A percentile compares a stretch with the other conserved stretches of the same genome.
phyloP scores from a whole-genome alignment of 2,329 filamentous ascomycete species.

The Cercospora zeina region DNA sequence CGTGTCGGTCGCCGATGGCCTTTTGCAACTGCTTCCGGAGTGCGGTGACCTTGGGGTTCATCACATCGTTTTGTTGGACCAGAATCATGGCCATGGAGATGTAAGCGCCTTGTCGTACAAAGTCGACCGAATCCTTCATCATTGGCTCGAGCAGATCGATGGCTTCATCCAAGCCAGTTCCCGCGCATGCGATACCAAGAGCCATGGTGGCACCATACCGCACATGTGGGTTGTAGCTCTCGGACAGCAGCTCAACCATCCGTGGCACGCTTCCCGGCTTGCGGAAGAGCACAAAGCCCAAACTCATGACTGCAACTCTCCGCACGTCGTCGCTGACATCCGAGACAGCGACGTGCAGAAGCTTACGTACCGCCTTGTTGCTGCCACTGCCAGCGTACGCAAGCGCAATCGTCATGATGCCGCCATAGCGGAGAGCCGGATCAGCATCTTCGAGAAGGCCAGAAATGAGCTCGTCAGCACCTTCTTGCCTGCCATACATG shows the following conservation, averaged over 20 bases:
- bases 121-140: conserved; percentile 99
- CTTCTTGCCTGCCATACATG: conserved; percentile 96
- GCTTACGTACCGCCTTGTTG: conserved; percentile 96
- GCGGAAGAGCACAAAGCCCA: conserved; percentile 97
- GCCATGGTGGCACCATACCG: conserved; percentile 98
- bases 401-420: conserved; percentile 97
- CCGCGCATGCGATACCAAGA: conserved; percentile 94
- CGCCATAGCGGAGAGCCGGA: conserved; percentile 89
- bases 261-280: conserved; percentile 96
- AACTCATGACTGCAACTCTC: conserved; percentile 91
- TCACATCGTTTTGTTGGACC: conserved; percentile 97
- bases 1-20: conserved; percentile 89
- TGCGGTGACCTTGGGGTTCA: conserved; percentile 92
- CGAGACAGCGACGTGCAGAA: conserved; percentile 93
- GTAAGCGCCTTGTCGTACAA: conserved; percentile 92
- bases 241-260: conserved; percentile 96
- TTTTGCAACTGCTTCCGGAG: conserved; percentile 94
- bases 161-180: conserved; percentile 91
- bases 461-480: conserved; percentile 90
- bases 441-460: conserved; percentile 91
- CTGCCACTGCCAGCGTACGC: conserved; percentile 96
- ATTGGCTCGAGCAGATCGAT: conserved; percentile 97
- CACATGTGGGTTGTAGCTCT: conserved; percentile 98
- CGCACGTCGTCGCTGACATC: conserved; percentile 98
- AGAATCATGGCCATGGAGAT: conserved; percentile 97